Conservation (phyloP, 129 eudicot species). For the Daucus carota region DH1_v3.0 NC_030385.2:31145001-31145500, state of each 20-base stretch:
- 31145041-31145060: constrained; percentile 74
- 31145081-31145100: too few species aligned
- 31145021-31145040: constrained; percentile 81
- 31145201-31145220: constrained; percentile 59
- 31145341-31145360: constrained; percentile 69
- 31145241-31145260: constrained; percentile 51
- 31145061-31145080: too few species aligned
- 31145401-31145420: constrained; percentile 61
- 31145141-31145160: constrained; percentile 51
- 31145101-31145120: too few species aligned
- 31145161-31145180: constrained; percentile 69
- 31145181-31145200: constrained; percentile 46
- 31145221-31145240: constrained; percentile 76
- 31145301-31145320: too few species aligned
- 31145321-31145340: constrained; percentile 55
- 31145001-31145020: constrained; percentile 95
- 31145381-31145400: constrained; percentile 47
- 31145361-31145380: constrained; percentile 57
- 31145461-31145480: constrained; percentile 36
- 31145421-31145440: constrained; percentile 63
- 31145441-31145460: too few species aligned
- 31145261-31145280: constrained; percentile 84
- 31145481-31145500: constrained; percentile 37
- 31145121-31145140: too few species aligned
- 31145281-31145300: too few species aligned